phyloP scores from a whole-genome alignment of 345 rosid genomes.

The Orychophragmus violaceus region DNA sequence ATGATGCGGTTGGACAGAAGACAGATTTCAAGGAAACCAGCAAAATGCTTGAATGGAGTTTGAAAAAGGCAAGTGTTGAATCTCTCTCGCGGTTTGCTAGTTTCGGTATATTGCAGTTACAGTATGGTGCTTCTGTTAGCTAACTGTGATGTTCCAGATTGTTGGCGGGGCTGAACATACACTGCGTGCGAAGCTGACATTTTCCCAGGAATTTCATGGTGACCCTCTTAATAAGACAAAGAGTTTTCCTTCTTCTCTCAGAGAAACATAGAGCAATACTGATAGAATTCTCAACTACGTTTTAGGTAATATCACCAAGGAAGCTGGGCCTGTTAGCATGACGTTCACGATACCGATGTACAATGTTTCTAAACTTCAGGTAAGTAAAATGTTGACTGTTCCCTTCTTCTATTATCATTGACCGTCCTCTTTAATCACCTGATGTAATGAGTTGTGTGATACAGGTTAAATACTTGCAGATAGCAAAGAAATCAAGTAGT shows the following conservation, averaged over 20 bases:
- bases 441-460: not conserved
- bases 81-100: not conserved
- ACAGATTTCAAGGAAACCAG: constrained; percentile 86
- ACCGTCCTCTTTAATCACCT: not conserved
- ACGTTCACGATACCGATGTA: constrained; percentile 96
- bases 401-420: not conserved
- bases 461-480: constrained; percentile 98
- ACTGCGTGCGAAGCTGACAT: constrained; percentile 88
- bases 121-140: not conserved
- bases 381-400: constrained; percentile 17
- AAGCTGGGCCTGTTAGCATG: constrained; percentile 97
- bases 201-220: constrained; percentile 88
- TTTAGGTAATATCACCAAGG: constrained; percentile 88
- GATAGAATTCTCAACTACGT: not conserved
- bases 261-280: not conserved
- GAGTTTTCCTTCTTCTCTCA: not conserved
- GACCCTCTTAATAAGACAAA: constrained; percentile 12
- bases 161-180: constrained; percentile 92
- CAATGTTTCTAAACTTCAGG: constrained; percentile 92
- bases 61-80: constrained; percentile 61
- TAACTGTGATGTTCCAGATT: constrained; percentile 41
- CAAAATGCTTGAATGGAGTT: constrained; percentile 86
- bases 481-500: constrained; percentile 74
- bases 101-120: not conserved
- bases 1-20: constrained; percentile 76